Evolutionary conservation across 208 protist species (phyloP).

Genomic region (Leishmania amazonensis): DNA sequence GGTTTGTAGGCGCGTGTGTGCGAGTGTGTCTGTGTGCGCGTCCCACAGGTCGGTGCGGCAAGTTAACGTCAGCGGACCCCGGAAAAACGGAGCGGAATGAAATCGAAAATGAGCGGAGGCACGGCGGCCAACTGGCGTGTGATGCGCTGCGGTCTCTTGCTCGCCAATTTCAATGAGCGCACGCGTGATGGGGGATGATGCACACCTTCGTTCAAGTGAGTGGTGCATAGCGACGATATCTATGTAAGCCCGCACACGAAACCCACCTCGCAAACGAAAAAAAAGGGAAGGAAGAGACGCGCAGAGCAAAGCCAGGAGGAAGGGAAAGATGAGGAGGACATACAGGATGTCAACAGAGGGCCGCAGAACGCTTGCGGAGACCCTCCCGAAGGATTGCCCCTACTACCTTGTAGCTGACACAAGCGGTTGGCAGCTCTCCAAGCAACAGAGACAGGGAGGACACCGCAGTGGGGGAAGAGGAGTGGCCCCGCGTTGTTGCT

Average conservation of each 20-base stretch:
- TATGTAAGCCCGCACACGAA: neutral
- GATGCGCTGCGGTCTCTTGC: neutral
- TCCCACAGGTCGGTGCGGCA: neutral
- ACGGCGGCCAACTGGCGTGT: neutral
- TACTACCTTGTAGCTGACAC: neutral
- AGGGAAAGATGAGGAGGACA: neutral
- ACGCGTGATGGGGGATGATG: neutral
- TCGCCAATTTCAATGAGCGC: too few relatives aligned
- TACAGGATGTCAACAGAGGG: neutral
- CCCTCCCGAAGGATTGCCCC: neutral
- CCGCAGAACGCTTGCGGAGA: neutral
- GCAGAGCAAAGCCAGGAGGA: neutral
- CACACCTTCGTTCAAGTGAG: neutral
- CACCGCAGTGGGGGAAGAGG: neutral
- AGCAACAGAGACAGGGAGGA: neutral
- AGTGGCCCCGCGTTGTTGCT: neutral
- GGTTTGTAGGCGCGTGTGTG: neutral
- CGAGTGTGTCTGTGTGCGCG: neutral
- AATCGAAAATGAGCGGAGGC: neutral
- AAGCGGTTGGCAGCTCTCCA: neutral
- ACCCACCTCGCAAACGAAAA: neutral
- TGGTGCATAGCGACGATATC: neutral
- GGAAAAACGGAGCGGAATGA: neutral
- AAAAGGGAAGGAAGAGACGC: neutral
- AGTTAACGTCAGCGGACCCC: neutral